These are phyloP conservation scores for Lentinus polychrous DNA, from an alignment of 1,284 basidiomycete genomes.

Conservation along the genomic window DNA sequence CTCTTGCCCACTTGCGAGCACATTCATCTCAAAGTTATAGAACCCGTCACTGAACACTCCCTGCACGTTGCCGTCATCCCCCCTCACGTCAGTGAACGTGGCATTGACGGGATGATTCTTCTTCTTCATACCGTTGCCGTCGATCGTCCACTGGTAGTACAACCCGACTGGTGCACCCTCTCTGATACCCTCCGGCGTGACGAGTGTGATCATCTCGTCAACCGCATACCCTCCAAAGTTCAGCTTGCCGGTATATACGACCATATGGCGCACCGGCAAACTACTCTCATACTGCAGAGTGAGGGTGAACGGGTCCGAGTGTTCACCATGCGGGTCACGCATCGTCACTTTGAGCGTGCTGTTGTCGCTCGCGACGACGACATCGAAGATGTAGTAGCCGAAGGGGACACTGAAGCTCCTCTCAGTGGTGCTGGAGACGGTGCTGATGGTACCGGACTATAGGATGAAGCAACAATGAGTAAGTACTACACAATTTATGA, in stretches of 20 bases:
- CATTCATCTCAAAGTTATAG: neutral
- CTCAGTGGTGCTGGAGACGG: neutral
- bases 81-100: neutral
- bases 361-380: neutral
- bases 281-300: neutral
- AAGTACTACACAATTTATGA: neutral
- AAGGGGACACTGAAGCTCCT: neutral
- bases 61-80: neutral
- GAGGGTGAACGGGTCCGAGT: neutral
- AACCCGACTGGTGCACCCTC: conserved; percentile 5
- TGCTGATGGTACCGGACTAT: neutral
- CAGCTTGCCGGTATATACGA: conserved; percentile 6
- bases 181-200: conserved; percentile 2
- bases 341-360: neutral
- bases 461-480: neutral
- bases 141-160: conserved; percentile 5
- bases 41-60: neutral
- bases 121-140: neutral
- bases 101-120: neutral
- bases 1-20: neutral
- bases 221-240: conserved; percentile 1
- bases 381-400: neutral
- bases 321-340: neutral
- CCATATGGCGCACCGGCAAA: neutral
- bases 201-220: conserved; percentile 8